Evolutionary conservation across 352 stramenopile genomes (phyloP).

Genomic region (Pythium graminicola): DNA sequence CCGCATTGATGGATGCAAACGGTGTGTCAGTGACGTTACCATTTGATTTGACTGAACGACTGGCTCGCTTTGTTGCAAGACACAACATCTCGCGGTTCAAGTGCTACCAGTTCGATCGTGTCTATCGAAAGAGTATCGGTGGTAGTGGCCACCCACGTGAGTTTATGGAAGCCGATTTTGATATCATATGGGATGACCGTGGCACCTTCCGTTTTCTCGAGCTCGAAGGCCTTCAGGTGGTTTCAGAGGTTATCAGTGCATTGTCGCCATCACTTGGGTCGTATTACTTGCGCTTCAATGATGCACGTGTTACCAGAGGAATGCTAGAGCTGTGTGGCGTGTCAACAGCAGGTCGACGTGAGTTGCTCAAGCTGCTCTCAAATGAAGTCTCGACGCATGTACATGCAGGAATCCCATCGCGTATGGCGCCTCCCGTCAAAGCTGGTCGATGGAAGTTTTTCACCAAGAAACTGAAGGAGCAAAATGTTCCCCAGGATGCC

Average conservation of each 20-base stretch:
- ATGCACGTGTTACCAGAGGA: constrained; percentile 57
- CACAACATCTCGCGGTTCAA: constrained; percentile 79
- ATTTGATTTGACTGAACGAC: constrained; percentile 78
- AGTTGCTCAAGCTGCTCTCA: constrained; percentile 71
- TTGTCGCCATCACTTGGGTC: constrained; percentile 54
- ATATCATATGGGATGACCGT: constrained; percentile 79
- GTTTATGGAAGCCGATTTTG: constrained; percentile 77
- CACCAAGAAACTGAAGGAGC: constrained; percentile 59
- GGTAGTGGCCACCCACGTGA: constrained; percentile 71
- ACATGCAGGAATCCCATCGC: constrained; percentile 52
- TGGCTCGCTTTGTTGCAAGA: constrained; percentile 72
- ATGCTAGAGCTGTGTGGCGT: constrained; percentile 70
- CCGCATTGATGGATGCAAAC: constrained; percentile 59
- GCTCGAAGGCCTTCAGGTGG: constrained; percentile 69
- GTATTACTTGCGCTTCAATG: constrained; percentile 78
- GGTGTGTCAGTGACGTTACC: constrained; percentile 76
- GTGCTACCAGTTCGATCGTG: constrained; percentile 79
- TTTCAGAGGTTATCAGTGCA: constrained; percentile 63
- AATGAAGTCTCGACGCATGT: constrained; percentile 68
- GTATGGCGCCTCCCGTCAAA: constrained; percentile 50
- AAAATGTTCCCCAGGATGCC: constrained; percentile 34
- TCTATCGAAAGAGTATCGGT: constrained; percentile 71
- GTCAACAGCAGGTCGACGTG: constrained; percentile 39
- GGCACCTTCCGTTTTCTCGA: constrained; percentile 61
- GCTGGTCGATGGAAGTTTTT: constrained; percentile 70